Base-by-base conservation (phyloP, 192 early-diverging fungal genomes). In the Coemansia sp. region DNA sequence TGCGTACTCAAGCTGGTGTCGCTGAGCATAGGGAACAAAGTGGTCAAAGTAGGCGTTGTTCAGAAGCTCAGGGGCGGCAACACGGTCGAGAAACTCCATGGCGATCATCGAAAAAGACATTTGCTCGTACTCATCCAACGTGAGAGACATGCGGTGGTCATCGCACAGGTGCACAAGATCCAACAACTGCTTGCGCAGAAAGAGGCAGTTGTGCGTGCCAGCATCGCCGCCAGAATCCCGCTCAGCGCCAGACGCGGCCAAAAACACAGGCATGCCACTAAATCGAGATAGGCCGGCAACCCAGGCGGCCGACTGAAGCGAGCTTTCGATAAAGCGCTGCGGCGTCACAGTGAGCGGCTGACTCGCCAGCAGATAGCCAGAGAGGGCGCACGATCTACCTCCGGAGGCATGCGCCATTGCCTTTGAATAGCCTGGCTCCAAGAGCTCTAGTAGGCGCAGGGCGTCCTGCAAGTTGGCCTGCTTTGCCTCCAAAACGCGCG, bases 41-140 rank as follows among this genome's bases (percentile, higher is more conserved):
- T 91, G 87, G 27, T 76, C 67, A 39, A 73, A 65, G 50, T 90
- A 85, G 1, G 87, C 86, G 4, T 68, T 76, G 10, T 22, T 34
- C 13, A 91, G 70, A 19, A 88, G 78, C 67, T 92, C 89, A 20
- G 87, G 80, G 5, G 89, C 78, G 0, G 81, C 72, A 6, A 86
- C 87, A 8, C 88, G 79, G 61, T 91, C 89, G 27, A 92, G 75
- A 27, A 92, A 64, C 50, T 85, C 81, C 22, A 86, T 70, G 24
- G 89, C 86, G 32, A 80, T 74, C 11, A 39, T 53, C 22, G 70
- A 71, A 38, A 84, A 87, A 6, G 75, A 73, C 27, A 83, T 53
- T 65, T 80, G 67, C 13, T 75, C 80, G 64, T 90, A 89, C 27
- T 87, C 83, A 17, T 79, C 74, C 27, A 91, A 75, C 1, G 73